These are phyloP conservation scores for Epichloe uncinata DNA, from an alignment of 2,329 filamentous ascomycete species.

Conservation along the genomic window DNA sequence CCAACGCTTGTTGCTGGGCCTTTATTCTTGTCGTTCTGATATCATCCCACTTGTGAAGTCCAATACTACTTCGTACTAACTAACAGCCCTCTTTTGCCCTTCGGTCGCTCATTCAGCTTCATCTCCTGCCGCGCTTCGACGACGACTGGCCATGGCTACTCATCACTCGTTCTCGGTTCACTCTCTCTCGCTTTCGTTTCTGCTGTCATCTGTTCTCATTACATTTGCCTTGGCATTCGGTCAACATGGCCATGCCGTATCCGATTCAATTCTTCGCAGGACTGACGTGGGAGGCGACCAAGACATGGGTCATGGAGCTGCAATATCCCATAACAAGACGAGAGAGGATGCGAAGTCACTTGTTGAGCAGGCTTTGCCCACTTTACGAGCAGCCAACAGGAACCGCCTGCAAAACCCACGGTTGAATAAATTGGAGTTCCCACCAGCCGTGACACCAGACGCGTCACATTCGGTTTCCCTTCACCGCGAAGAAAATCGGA, in stretches of 20 bases:
- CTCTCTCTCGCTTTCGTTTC: background rate
- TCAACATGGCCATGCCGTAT: no score
- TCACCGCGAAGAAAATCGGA: background rate
- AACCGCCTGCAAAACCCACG: background rate
- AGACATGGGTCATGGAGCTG: background rate
- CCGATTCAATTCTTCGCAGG: no score
- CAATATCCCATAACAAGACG: background rate
- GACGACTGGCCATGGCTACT: background rate
- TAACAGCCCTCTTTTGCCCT: background rate
- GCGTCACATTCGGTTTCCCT: background rate
- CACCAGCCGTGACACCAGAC: background rate
- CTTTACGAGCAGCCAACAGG: background rate
- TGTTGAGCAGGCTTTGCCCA: background rate
- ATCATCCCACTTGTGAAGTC: background rate
- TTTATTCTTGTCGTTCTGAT: background rate
- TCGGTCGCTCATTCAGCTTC: background rate
- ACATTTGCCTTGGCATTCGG: background rate
- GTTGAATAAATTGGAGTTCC: background rate
- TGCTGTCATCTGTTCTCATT: background rate
- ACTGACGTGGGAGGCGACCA: no score
- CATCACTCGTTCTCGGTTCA: background rate
- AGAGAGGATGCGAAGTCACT: background rate
- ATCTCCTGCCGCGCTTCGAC: background rate
- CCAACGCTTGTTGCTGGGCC: background rate
- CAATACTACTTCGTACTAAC: background rate